These are phyloP conservation scores for Lipomyces kockii DNA, from an alignment of 805 yeast genomes.

Conservation along the genomic window DNA sequence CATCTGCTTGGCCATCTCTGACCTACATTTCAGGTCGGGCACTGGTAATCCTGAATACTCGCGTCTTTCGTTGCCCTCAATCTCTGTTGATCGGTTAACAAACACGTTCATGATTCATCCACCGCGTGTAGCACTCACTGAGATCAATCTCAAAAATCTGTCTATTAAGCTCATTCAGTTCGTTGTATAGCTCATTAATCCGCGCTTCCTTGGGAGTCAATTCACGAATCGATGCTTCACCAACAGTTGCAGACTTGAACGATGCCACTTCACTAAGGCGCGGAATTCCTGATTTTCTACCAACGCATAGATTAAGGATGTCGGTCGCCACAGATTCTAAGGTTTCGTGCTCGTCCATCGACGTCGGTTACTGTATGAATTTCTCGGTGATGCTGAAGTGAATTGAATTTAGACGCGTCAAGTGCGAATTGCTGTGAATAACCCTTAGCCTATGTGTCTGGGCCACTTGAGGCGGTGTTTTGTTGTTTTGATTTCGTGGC, in stretches of 20 bases:
- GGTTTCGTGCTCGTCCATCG: not conserved
- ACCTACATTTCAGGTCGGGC: not conserved
- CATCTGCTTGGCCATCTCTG: not conserved
- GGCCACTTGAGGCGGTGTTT: not conserved
- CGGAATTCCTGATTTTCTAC: not conserved
- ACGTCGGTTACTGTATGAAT: not conserved
- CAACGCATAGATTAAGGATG: not conserved
- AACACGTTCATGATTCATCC: not conserved
- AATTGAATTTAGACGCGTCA: not conserved
- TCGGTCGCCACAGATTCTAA: not conserved
- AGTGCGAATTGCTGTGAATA: not conserved
- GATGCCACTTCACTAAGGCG: not conserved
- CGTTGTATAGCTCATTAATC: not conserved
- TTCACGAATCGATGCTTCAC: not conserved
- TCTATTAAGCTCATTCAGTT: slow-evolving; percentile 3
- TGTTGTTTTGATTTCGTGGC: not conserved
- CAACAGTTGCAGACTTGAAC: not conserved
- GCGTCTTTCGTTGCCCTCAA: slow-evolving; percentile 1
- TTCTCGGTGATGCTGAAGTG: not conserved
- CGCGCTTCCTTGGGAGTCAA: not conserved
- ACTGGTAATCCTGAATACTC: not conserved
- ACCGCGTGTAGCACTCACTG: not conserved
- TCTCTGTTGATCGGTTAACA: not conserved
- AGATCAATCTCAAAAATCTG: not conserved
- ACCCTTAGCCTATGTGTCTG: not conserved